These are phyloP conservation scores for Trichophaea hybrida DNA, from an alignment of 2,329 filamentous ascomycete species.

Conservation along the genomic window DNA sequence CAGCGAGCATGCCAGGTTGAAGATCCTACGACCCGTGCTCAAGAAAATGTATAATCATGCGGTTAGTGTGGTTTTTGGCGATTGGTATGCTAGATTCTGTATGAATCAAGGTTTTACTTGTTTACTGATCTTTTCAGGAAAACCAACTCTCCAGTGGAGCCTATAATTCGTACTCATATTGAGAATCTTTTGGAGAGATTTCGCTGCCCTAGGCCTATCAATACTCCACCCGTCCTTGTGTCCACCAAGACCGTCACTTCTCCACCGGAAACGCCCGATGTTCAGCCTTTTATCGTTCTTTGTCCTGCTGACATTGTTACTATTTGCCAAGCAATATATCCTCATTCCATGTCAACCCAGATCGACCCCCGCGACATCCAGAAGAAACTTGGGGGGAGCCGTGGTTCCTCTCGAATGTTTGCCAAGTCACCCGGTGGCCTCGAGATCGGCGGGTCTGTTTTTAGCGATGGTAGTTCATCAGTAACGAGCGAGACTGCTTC, in stretches of 20 bases:
- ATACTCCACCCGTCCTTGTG: slow-evolving; percentile 43
- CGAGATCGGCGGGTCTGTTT: slow-evolving; percentile 50
- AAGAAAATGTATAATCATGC: slow-evolving; percentile 33
- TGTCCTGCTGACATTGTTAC: slow-evolving; percentile 67
- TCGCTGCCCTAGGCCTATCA: slow-evolving; percentile 28
- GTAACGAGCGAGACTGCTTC: slow-evolving; percentile 51
- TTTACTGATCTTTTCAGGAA: slow-evolving; percentile 21
- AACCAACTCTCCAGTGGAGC: slow-evolving; percentile 26
- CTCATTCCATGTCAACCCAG: slow-evolving; percentile 30
- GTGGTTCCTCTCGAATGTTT: slow-evolving; percentile 29
- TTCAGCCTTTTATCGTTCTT: slow-evolving; percentile 65
- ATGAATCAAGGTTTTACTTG: background rate
- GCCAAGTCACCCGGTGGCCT: slow-evolving; percentile 38
- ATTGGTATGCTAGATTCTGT: slow-evolving; percentile 19
- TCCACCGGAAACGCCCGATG: slow-evolving; percentile 59
- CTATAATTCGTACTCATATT: slow-evolving; percentile 26
- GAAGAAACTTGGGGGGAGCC: slow-evolving; percentile 9
- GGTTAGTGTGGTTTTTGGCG: slow-evolving; percentile 26
- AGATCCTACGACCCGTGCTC: slow-evolving; percentile 39
- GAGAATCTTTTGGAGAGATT: slow-evolving; percentile 26
- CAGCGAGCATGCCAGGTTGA: slow-evolving; percentile 76
- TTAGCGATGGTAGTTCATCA: slow-evolving; percentile 53
- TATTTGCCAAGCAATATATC: slow-evolving; percentile 70
- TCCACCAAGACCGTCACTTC: slow-evolving; percentile 55
- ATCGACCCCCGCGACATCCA: slow-evolving; percentile 21